A percentile compares a stretch with the other conserved stretches of the same genome.
Evolutionary conservation across 202 grass and related monocot species (phyloP).

Genomic region (Panicum virgatum): DNA sequence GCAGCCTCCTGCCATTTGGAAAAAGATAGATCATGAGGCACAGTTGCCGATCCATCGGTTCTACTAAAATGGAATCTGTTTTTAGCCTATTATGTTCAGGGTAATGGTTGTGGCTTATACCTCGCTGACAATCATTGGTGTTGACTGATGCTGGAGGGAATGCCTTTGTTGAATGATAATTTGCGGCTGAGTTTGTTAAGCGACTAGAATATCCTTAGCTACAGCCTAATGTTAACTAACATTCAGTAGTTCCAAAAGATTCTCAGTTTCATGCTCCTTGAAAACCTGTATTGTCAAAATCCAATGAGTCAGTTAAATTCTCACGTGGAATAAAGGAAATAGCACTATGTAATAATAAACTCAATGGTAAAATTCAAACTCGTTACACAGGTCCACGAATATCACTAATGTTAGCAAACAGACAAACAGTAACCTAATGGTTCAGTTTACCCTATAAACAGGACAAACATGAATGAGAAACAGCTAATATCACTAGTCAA

Average conservation of each 20-base stretch:
- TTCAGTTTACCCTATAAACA: not conserved
- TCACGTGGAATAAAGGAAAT: not conserved
- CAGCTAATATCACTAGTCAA: not conserved
- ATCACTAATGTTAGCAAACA: not conserved
- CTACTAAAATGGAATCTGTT: constrained; percentile 56
- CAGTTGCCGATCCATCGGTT: constrained; percentile 43
- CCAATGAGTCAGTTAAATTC: constrained; percentile 10
- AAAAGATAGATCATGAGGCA: constrained; percentile 29
- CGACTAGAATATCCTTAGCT: constrained; percentile 47
- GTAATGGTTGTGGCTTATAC: constrained; percentile 42
- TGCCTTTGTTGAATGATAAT: constrained; percentile 49
- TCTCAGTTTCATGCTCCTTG: constrained; percentile 57
- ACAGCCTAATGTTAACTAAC: constrained; percentile 51
- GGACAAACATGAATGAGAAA: not conserved
- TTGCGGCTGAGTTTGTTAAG: constrained; percentile 50
- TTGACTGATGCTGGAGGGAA: constrained; percentile 41
- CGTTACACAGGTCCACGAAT: not conserved
- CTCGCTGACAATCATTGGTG: constrained; percentile 47
- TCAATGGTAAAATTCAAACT: not conserved
- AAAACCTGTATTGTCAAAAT: constrained; percentile 59
- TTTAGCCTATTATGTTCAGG: constrained; percentile 55
- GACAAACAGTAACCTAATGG: not conserved
- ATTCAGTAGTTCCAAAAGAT: constrained; percentile 60
- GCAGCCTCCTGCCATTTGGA: constrained; percentile 60
- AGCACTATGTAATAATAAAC: not conserved